Percentiles rank a stretch among this genome's conserved stretches.
Conservation (phyloP, 1,284 basidiomycete species). For the Earliella scabrosa region DNA sequence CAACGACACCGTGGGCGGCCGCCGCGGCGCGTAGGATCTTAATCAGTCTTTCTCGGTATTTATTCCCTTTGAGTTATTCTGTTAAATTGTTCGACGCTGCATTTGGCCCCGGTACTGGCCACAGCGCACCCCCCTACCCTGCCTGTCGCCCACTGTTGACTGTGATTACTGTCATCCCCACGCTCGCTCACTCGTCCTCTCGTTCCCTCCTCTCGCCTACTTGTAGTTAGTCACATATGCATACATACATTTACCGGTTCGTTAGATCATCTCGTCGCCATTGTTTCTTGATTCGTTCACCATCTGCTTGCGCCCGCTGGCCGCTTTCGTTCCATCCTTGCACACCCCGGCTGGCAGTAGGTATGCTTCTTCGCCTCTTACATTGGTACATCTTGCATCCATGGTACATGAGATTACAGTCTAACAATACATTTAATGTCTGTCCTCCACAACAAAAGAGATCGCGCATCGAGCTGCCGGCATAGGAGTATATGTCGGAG, state of each 20-base stretch:
- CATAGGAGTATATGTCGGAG: neutral
- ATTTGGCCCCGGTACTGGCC: slow-evolving; percentile 6
- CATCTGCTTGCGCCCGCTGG: slow-evolving; percentile 6
- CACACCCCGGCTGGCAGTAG: slow-evolving; percentile 3
- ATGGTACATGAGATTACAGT: slow-evolving; percentile 27
- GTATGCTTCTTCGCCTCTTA: slow-evolving; percentile 7
- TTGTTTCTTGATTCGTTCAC: slow-evolving; percentile 7
- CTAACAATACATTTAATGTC: slow-evolving; percentile 30
- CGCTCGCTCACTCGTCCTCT: slow-evolving; percentile 2
- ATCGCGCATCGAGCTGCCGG: neutral
- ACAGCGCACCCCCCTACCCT: neutral
- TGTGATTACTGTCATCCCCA: slow-evolving; percentile 4
- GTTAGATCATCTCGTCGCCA: slow-evolving; percentile 2
- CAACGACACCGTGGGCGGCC: slow-evolving; percentile 32
- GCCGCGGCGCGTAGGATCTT: slow-evolving; percentile 6
- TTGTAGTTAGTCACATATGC: neutral
- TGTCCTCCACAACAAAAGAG: neutral
- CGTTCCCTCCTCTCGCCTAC: neutral
- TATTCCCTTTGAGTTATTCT: slow-evolving; percentile 27
- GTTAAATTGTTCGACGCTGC: slow-evolving; percentile 9
- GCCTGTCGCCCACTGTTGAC: slow-evolving; percentile 5
- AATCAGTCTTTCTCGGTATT: slow-evolving; percentile 14
- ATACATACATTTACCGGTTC: slow-evolving; percentile 8
- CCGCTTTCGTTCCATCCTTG: slow-evolving; percentile 15
- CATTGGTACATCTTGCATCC: slow-evolving; percentile 24